Conservation (phyloP, 1,139 yeast species). For the Geotrichum reessii region DNA sequence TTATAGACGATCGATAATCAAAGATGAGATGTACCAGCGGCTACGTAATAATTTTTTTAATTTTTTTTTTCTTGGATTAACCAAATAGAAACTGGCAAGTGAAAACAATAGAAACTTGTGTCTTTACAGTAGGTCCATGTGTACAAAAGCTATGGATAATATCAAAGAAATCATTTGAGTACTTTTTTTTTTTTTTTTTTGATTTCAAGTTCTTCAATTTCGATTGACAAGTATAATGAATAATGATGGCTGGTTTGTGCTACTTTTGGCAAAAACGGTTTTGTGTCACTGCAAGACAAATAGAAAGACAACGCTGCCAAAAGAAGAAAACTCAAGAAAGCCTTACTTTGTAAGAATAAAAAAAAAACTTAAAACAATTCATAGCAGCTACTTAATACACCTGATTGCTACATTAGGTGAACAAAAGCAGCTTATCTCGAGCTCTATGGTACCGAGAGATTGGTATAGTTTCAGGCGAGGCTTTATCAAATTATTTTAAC, state of each 20-base stretch:
- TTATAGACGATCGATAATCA: background rate
- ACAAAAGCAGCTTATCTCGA: too few species aligned
- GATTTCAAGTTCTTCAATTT: too few species aligned
- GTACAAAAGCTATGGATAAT: background rate
- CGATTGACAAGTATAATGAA: background rate
- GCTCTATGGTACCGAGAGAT: too few species aligned
- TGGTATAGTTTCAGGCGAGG: too few species aligned
- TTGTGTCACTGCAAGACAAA: background rate
- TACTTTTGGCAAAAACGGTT: background rate
- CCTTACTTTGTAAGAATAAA: too few species aligned
- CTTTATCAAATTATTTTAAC: too few species aligned
- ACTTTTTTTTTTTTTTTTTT: background rate
- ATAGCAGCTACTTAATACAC: too few species aligned
- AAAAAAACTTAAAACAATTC: too few species aligned
- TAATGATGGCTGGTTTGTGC: background rate
- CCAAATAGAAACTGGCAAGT: background rate
- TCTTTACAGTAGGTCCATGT: background rate
- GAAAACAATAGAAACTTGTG: background rate
- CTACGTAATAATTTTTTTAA: too few species aligned
- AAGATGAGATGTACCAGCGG: background rate
- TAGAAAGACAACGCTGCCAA: too few species aligned
- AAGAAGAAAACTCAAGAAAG: too few species aligned
- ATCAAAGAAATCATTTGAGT: background rate
- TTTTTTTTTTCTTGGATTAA: background rate
- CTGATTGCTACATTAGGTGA: too few species aligned